These are phyloP conservation scores for Elsinoe ampelina DNA, from an alignment of 2,329 filamentous ascomycete genomes.

Conservation along the genomic window DNA sequence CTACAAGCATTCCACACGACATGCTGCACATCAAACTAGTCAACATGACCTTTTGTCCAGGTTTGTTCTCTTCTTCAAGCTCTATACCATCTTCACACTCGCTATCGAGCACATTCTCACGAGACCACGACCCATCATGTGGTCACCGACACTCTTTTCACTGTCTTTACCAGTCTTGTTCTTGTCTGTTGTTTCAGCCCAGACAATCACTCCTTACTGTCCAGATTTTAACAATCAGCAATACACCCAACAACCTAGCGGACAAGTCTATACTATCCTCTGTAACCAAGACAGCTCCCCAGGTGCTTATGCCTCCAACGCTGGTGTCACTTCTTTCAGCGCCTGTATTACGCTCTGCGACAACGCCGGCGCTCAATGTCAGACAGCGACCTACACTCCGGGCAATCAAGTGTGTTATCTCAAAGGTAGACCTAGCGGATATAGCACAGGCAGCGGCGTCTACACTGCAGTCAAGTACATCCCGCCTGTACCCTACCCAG, in stretches of 20 bases:
- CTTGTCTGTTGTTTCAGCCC: conserved; percentile 9
- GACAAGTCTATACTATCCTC: conserved; percentile 13
- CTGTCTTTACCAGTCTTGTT: conserved; percentile 4
- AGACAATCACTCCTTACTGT: conserved; percentile 6
- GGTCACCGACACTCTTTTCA: conserved; percentile 12
- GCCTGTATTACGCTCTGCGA: conserved; percentile 13
- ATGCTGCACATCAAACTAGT: neutral
- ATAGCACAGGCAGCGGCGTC: neutral
- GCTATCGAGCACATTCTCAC: neutral
- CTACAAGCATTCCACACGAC: conserved; percentile 3
- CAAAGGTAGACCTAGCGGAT: conserved; percentile 16
- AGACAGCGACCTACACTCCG: conserved; percentile 6
- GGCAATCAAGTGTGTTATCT: conserved; percentile 18
- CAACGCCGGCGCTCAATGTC: conserved; percentile 1
- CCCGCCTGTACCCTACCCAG: conserved; percentile 14
- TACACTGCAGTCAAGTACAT: conserved; percentile 10
- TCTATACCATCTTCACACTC: neutral
- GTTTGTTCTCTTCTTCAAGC: conserved; percentile 5
- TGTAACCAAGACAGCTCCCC: conserved; percentile 14
- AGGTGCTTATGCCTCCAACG: conserved; percentile 1
- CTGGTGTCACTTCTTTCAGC: conserved; percentile 2
- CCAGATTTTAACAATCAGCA: conserved; percentile 1
- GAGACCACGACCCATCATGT: conserved; percentile 11
- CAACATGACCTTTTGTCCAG: conserved; percentile 11
- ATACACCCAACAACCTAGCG: conserved; percentile 14